Percentiles rank a stretch among this genome's conserved stretches.
phyloP scores from a whole-genome alignment of 352 stramenopile species.

The Pythium insidiosum region DNA sequence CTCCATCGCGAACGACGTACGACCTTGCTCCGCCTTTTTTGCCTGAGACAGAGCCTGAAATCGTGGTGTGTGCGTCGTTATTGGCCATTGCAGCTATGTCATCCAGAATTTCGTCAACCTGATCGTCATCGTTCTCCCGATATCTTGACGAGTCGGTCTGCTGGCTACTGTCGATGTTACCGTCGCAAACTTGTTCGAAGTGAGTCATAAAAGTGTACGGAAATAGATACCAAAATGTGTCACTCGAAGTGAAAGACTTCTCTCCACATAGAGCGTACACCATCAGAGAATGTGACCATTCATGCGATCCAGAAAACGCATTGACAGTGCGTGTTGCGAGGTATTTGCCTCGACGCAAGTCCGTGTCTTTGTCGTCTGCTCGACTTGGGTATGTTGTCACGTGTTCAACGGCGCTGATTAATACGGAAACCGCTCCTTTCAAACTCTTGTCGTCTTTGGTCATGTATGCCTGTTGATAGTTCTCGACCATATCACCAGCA shows the following conservation, averaged over 20 bases:
- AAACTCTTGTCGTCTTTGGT: constrained; percentile 1
- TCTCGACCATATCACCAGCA: constrained; percentile 2
- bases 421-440: not conserved
- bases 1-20: not conserved
- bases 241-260: constrained; percentile 1
- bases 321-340: constrained; percentile 1
- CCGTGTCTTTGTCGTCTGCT: constrained; percentile 3
- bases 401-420: constrained; percentile 1
- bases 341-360: constrained; percentile 2
- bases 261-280: not conserved
- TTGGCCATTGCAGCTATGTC: not conserved
- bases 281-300: constrained; percentile 5
- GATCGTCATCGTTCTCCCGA: not conserved
- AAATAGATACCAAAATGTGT: constrained; percentile 5
- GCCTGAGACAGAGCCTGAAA: not conserved
- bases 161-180: not conserved
- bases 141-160: too few species aligned
- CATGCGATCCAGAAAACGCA: constrained; percentile 1
- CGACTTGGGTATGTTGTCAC: not conserved
- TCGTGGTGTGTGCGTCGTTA: not conserved
- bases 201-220: constrained; percentile 2
- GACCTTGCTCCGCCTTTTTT: not conserved
- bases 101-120: not conserved
- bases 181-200: not conserved
- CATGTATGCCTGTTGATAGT: constrained; percentile 8